Conservation (phyloP, 2,329 filamentous ascomycete genomes). For the Ascochyta koolunga region DNA sequence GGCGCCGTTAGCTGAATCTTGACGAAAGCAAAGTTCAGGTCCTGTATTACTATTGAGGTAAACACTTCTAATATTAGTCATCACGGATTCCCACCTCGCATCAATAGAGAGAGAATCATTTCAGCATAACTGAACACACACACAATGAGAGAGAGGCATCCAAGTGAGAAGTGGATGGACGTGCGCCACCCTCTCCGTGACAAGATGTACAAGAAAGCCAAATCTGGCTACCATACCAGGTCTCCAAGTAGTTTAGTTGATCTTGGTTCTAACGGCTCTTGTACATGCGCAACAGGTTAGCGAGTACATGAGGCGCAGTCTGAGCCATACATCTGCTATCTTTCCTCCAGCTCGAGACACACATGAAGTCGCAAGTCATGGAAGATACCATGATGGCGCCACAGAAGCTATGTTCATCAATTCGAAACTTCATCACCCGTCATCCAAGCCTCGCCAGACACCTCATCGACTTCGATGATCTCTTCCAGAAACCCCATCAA, state of each 20-base stretch:
- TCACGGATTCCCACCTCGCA: background rate
- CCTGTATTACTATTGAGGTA: conserved; percentile 9
- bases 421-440: background rate
- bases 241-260: background rate
- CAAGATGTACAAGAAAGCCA: background rate
- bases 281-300: background rate
- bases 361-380: conserved; percentile 7
- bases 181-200: background rate
- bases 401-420: conserved; percentile 20
- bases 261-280: conserved; percentile 1
- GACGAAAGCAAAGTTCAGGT: background rate
- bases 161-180: background rate
- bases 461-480: conserved; percentile 10
- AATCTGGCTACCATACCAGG: background rate
- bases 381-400: conserved; percentile 10
- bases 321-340: conserved; percentile 9
- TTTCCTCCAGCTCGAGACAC: conserved; percentile 1
- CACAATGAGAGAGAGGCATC: background rate
- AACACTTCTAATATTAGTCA: background rate
- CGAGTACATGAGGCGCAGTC: conserved; percentile 8
- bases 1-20: conserved; percentile 2
- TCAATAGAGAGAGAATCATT: background rate
- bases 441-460: conserved; percentile 18
- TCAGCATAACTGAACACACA: background rate
- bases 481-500: conserved; percentile 13